Base-by-base conservation (phyloP, 805 yeast genomes). In the Candida oleophila region DNA sequence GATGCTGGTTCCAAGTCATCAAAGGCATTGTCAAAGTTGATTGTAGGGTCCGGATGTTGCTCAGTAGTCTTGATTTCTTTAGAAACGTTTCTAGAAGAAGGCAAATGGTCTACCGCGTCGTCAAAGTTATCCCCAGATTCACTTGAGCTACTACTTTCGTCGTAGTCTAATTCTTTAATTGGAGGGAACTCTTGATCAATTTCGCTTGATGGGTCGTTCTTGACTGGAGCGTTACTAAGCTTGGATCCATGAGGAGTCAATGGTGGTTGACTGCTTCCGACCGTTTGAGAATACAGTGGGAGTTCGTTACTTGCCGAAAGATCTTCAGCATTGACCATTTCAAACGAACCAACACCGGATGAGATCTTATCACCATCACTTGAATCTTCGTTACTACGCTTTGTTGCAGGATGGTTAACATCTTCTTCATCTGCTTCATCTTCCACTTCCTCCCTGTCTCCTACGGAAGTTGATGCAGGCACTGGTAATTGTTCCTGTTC, bases 111-210 rank as follows among this genome's bases (percentile, higher is more conserved):
- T 7, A 61, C 65, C 3, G 74, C 75, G 49, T 67, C 71, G 44
- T 68, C 73, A 47, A 64, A 59, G 44, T 54, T 51, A 42, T 69
- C 67, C 19, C 68, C 73, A 14, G 62, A 55, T 16, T 66, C 72
- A 38, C 65, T 69, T 3, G 65, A 62, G 9, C 57, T 69, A 3
- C 81, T 73, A 48, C 78, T 75, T 49, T 80, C 85, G 39, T 74
- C 78, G 37, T 73, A 66, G 20, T 80, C 77, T 28, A 81, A 59
- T 52, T 83, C 84, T 51, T 71, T 64, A 38, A 83, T 78, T 22
- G 88, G 85, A 9, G 87, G 87, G 54, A 83, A 82, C 52, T 82
- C 87, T 12, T 72, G 75, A 42, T 65, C 71, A 19, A 46, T 56
- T 12, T 20, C 34, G 15, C 33, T 30, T 33, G 21, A 22, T 5